Conservation (phyloP, 148 eudicot species). For the Silene latifolia region DNA sequence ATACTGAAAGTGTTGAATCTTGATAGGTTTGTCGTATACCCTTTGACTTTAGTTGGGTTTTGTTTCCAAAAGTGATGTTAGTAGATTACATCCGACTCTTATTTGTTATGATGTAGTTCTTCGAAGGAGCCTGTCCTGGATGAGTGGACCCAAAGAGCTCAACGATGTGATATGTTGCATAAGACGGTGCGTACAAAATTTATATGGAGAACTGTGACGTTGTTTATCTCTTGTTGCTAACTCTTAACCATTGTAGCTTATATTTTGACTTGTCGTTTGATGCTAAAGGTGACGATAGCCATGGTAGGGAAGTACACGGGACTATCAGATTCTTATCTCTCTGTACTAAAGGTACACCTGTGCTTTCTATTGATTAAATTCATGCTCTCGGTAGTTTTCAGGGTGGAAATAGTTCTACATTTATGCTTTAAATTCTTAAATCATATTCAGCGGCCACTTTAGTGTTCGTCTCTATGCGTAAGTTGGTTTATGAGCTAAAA, state of each 20-base stretch:
- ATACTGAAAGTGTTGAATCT: conserved; percentile 80
- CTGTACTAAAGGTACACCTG: conserved; percentile 70
- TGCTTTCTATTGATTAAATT: background rate
- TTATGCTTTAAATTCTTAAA: background rate
- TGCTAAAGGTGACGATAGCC: conserved; percentile 77
- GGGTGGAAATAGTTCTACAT: background rate
- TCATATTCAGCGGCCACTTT: background rate
- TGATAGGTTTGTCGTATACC: conserved; percentile 46
- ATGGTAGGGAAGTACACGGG: conserved; percentile 99
- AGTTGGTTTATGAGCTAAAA: background rate
- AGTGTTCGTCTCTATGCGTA: too few relatives aligned
- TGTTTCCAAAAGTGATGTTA: background rate
- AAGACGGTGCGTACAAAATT: conserved; percentile 52
- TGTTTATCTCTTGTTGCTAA: background rate
- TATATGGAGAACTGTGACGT: background rate
- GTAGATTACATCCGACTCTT: background rate
- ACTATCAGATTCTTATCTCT: conserved; percentile 89
- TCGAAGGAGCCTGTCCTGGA: conserved; percentile 58
- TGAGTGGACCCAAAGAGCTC: conserved; percentile 80
- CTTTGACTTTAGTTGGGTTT: conserved; percentile 9
- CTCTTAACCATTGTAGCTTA: background rate
- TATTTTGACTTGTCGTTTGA: background rate
- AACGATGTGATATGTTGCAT: conserved; percentile 53
- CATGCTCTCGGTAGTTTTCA: conserved; percentile 4
- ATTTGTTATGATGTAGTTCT: conserved; percentile 34